A percentile compares a stretch with the other conserved stretches of the same genome.
Evolutionary conservation across 257 asterid species (phyloP).

Genomic region (Ophiorrhiza pumila): DNA sequence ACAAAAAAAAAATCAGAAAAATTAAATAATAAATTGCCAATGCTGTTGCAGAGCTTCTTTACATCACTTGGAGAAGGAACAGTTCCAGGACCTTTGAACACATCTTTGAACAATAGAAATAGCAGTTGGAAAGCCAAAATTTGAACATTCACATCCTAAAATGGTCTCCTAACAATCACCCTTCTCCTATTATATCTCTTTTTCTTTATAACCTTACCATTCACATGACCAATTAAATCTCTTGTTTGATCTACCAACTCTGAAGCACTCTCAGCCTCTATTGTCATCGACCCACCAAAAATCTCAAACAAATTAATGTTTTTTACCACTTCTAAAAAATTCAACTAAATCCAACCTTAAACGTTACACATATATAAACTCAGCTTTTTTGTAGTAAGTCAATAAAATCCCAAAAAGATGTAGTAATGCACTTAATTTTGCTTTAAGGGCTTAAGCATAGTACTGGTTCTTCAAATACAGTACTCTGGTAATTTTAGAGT

Average conservation of each 20-base stretch:
- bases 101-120: slow-evolving; percentile 42
- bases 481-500: too few species aligned
- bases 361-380: background rate
- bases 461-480: too few species aligned
- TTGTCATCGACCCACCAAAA: slow-evolving; percentile 10
- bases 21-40: slow-evolving; percentile 37
- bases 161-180: slow-evolving; percentile 23
- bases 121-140: slow-evolving; percentile 40
- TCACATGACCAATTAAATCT: slow-evolving; percentile 22
- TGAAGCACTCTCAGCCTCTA: slow-evolving; percentile 36
- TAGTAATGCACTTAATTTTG: too few species aligned
- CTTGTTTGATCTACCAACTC: slow-evolving; percentile 27
- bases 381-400: too few species aligned
- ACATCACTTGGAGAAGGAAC: slow-evolving; percentile 52
- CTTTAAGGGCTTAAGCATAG: too few species aligned
- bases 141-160: slow-evolving; percentile 20
- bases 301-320: background rate
- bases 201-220: slow-evolving; percentile 37
- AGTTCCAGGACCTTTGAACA: slow-evolving; percentile 52
- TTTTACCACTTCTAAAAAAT: background rate
- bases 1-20: too few species aligned
- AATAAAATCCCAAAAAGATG: too few species aligned
- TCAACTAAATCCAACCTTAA: background rate
- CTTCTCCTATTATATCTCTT: slow-evolving; percentile 32
- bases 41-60: slow-evolving; percentile 36